A percentile compares a stretch with the other conserved stretches of the same genome.
These are phyloP conservation scores for Bruguiera hainesii DNA, from an alignment of 441 rosid species.

Conservation along the genomic window DNA sequence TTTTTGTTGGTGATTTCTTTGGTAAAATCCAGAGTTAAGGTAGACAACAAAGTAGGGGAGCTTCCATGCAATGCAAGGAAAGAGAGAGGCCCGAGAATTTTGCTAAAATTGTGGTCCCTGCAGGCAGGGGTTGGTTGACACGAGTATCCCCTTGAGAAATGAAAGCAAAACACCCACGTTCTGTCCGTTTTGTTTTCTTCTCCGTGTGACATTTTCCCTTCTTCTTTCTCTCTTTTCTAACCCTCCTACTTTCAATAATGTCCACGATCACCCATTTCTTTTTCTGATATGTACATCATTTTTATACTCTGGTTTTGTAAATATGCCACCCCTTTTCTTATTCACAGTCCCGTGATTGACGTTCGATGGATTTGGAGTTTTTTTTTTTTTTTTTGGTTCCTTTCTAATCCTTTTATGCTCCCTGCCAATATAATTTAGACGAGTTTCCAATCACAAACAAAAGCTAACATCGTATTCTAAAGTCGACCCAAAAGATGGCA, in stretches of 20 bases:
- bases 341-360: slow-evolving; percentile 1
- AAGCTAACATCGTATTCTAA: neutral
- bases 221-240: neutral
- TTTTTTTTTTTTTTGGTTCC: no score
- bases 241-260: neutral
- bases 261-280: slow-evolving; percentile 8
- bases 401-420: neutral
- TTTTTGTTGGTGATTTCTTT: no score
- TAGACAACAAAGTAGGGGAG: no score
- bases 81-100: no score
- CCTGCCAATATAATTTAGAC: slow-evolving; percentile 17
- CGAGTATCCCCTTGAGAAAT: neutral
- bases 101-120: slow-evolving; percentile 22
- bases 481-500: no score
- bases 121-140: neutral
- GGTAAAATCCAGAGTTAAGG: no score
- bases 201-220: neutral
- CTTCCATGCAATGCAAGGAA: no score
- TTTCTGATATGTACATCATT: neutral
- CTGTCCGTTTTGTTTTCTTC: slow-evolving; percentile 19
- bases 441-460: slow-evolving; percentile 3
- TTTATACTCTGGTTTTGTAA: neutral
- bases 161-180: slow-evolving; percentile 20
- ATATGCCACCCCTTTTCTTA: neutral
- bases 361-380: slow-evolving; percentile 10